Conservation (phyloP, 805 yeast species). For the Yarrowia sp. region DNA sequence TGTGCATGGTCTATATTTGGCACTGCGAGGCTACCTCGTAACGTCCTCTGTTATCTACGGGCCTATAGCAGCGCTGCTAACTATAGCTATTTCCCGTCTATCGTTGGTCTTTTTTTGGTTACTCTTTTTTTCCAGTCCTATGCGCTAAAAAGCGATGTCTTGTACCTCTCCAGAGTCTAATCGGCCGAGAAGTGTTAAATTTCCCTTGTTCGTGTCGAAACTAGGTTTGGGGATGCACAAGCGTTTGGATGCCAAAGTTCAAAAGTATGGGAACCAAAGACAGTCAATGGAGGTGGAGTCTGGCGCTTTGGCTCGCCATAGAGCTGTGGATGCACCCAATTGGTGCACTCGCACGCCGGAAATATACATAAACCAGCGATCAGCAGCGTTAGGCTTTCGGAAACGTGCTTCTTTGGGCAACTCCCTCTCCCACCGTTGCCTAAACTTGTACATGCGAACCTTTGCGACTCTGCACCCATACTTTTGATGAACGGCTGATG, state of each 20-base stretch:
- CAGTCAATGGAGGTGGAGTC: neutral
- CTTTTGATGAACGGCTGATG: neutral
- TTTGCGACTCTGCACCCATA: conserved; percentile 9
- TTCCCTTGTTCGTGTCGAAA: neutral
- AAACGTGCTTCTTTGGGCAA: conserved; percentile 5
- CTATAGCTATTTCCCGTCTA: neutral
- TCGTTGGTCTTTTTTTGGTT: too few relatives aligned
- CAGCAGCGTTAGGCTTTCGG: conserved; percentile 19
- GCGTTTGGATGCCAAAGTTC: neutral
- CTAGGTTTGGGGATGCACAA: conserved; percentile 1
- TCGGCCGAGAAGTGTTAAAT: conserved; percentile 3
- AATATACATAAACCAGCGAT: conserved; percentile 20
- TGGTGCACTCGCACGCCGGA: neutral
- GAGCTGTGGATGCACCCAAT: neutral
- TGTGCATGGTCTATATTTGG: too few relatives aligned
- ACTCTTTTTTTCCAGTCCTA: neutral
- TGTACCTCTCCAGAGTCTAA: conserved; percentile 15
- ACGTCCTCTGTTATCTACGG: too few relatives aligned
- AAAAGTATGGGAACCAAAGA: neutral
- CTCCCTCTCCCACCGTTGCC: too few relatives aligned
- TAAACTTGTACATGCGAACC: conserved; percentile 5
- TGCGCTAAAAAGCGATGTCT: conserved; percentile 32
- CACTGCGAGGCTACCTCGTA: too few relatives aligned
- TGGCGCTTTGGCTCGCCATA: neutral
- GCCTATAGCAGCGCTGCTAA: neutral